Percentiles rank a stretch among this genome's conserved stretches.
Evolutionary conservation across 1,284 basidiomycete species (phyloP).

Genomic region (Takashimella tepidaria): DNA sequence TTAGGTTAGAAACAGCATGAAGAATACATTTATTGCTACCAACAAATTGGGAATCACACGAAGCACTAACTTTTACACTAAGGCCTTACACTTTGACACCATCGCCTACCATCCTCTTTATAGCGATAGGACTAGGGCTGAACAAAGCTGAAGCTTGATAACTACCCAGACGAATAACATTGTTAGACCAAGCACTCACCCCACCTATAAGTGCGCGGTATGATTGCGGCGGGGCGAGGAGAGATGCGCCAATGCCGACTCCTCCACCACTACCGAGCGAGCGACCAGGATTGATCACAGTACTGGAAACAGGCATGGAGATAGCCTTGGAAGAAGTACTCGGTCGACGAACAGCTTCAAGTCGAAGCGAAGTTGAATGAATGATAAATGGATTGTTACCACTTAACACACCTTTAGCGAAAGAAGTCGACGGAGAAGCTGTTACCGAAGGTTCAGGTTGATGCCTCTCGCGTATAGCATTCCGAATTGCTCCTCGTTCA

Average conservation of each 20-base stretch:
- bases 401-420: neutral
- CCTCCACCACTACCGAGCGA: neutral
- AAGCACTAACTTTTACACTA: too few species aligned
- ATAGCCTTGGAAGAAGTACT: neutral
- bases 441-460: neutral
- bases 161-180: constrained; percentile 29
- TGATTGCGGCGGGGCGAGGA: neutral
- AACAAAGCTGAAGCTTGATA: constrained; percentile 34
- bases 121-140: constrained; percentile 32
- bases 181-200: constrained; percentile 18
- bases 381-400: constrained; percentile 23
- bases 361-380: constrained; percentile 10
- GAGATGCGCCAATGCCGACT: neutral
- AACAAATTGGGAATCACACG: too few species aligned
- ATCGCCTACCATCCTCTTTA: constrained; percentile 8
- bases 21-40: too few species aligned
- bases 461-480: neutral
- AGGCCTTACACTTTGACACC: neutral
- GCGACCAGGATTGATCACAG: neutral
- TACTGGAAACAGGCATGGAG: neutral
- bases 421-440: neutral
- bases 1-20: too few species aligned
- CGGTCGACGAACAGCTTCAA: neutral
- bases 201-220: constrained; percentile 1
- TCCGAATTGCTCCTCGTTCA: constrained; percentile 9